Percentiles rank a stretch among this genome's conserved stretches.
Evolutionary conservation across 2,329 filamentous ascomycete species (phyloP).

Genomic region (Seiridium unicorne): DNA sequence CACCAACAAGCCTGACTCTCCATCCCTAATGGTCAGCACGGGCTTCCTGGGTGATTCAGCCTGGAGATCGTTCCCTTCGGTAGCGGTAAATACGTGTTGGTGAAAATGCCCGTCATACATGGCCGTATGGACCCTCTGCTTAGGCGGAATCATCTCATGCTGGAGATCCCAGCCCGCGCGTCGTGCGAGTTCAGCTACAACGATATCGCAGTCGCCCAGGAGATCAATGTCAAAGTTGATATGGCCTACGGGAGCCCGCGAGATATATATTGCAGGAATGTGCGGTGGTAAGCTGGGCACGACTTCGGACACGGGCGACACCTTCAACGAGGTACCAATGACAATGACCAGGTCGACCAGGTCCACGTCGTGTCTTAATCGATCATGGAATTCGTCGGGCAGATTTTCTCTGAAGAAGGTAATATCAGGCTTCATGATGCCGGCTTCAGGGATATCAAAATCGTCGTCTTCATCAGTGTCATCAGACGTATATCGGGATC

Average conservation of each 20-base stretch:
- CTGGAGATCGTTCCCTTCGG: constrained; percentile 5
- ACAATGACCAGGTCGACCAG: constrained; percentile 87
- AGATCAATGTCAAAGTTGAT: constrained; percentile 96
- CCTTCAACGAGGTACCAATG: constrained; percentile 94
- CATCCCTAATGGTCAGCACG: not conserved
- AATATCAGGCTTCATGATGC: constrained; percentile 96
- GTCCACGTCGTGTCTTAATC: constrained; percentile 77
- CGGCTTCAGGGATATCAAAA: constrained; percentile 65
- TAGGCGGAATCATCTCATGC: constrained; percentile 79
- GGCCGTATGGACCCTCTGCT: constrained; percentile 59
- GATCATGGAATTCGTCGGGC: constrained; percentile 76
- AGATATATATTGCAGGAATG: constrained; percentile 89
- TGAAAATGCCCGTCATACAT: constrained; percentile 44
- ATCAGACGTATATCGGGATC: constrained; percentile 44
- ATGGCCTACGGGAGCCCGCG: constrained; percentile 78
- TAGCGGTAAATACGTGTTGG: constrained; percentile 39
- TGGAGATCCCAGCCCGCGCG: constrained; percentile 76
- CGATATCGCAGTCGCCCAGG: constrained; percentile 89
- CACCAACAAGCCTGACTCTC: not conserved
- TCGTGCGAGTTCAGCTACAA: constrained; percentile 82
- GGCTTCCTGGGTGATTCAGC: not conserved
- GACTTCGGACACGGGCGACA: constrained; percentile 91
- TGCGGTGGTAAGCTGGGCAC: constrained; percentile 75
- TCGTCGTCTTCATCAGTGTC: constrained; percentile 52
- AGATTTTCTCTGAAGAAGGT: constrained; percentile 95